Conservation (phyloP, 257 asterid genomes). For the Euphrasia confusa region DNA sequence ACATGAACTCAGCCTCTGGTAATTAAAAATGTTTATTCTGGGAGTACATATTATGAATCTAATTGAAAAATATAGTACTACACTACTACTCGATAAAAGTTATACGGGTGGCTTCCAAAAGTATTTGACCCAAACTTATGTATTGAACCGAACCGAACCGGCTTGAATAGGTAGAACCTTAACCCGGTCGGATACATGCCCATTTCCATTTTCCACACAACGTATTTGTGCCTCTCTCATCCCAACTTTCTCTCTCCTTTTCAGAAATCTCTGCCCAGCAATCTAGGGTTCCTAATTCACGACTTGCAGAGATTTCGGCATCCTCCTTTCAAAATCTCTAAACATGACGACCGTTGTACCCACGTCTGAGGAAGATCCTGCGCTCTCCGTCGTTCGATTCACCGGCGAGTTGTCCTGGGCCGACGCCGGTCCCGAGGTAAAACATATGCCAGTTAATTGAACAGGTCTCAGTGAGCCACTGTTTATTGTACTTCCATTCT, state of each 20-base stretch:
- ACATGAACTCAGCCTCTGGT: no score
- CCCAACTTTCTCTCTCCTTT: not conserved
- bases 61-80: no score
- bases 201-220: no score
- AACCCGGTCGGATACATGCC: no score
- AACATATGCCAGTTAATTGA: not conserved
- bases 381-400: constrained; percentile 74
- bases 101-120: no score
- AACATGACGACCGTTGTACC: constrained; percentile 88
- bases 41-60: no score
- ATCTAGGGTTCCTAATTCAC: constrained; percentile 5
- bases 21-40: no score
- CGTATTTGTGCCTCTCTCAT: not conserved
- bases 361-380: constrained; percentile 87
- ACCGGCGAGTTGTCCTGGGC: constrained; percentile 84
- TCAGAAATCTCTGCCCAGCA: constrained; percentile 32
- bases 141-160: no score
- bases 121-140: no score
- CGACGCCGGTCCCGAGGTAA: constrained; percentile 87
- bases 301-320: constrained; percentile 17
- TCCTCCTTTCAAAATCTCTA: not conserved
- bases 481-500: not conserved
- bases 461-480: constrained; percentile 3
- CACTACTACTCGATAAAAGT: no score
- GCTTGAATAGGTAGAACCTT: no score